Conservation (phyloP, 108 stramenopile species). For the Discostella pseudostelligera region DNA sequence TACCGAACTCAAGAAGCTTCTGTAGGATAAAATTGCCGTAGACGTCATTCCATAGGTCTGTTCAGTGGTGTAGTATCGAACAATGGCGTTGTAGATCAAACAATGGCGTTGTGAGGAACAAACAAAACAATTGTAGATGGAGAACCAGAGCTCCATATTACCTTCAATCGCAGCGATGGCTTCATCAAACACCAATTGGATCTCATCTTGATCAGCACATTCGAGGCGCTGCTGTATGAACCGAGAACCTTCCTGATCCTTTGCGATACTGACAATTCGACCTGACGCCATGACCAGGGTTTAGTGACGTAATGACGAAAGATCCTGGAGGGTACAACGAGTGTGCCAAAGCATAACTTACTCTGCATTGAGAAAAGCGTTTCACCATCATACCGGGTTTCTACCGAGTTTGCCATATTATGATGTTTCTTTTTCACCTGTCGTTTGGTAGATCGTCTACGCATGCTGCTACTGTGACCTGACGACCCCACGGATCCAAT, state of each 20-base stretch:
- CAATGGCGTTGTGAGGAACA: no score
- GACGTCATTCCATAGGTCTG: slow-evolving; percentile 68
- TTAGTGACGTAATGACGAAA: no score
- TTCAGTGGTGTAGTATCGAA: background rate
- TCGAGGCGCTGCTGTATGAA: slow-evolving; percentile 93
- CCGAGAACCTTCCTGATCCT: slow-evolving; percentile 94
- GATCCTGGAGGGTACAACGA: no score
- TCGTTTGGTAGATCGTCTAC: background rate
- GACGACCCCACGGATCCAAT: background rate
- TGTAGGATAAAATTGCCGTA: slow-evolving; percentile 94
- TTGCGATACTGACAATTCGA: slow-evolving; percentile 78
- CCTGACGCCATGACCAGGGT: slow-evolving; percentile 19
- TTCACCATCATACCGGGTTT: background rate
- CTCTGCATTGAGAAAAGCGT: slow-evolving; percentile 1
- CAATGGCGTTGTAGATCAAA: no score
- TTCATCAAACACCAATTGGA: slow-evolving; percentile 74
- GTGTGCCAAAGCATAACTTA: background rate
- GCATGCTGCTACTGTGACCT: background rate
- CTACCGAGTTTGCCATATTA: background rate
- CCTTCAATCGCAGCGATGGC: slow-evolving; percentile 59
- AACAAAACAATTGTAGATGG: no score
- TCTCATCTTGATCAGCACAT: slow-evolving; percentile 56
- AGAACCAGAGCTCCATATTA: no score
- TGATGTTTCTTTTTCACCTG: background rate
- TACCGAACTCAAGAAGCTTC: slow-evolving; percentile 88